Conservation (phyloP, 179 eudicot genomes). For the Silene noctiflora region DNA sequence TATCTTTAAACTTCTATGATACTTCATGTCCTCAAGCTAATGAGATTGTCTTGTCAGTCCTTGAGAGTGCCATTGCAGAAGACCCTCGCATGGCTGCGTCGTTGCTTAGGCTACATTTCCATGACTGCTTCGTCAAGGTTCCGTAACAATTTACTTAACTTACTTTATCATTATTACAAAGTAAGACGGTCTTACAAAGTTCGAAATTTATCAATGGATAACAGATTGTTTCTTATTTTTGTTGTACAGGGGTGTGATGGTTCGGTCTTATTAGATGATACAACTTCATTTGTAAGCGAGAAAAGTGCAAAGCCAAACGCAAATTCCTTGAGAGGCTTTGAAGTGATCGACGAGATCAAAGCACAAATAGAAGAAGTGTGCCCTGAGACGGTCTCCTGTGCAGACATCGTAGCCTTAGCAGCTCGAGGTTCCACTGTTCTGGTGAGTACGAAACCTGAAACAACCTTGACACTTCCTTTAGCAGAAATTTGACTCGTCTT, state of each 20-base stretch:
- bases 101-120: slow-evolving; percentile 88
- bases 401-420: slow-evolving; percentile 80
- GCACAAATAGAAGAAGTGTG: slow-evolving; percentile 69
- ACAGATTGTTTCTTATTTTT: background rate
- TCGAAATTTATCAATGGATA: background rate
- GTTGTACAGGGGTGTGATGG: slow-evolving; percentile 82
- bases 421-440: slow-evolving; percentile 77
- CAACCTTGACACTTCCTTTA: background rate
- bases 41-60: slow-evolving; percentile 67
- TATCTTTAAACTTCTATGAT: slow-evolving; percentile 54
- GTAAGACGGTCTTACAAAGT: background rate
- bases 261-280: slow-evolving; percentile 69
- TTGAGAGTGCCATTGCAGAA: slow-evolving; percentile 50
- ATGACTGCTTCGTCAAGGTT: slow-evolving; percentile 95
- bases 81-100: slow-evolving; percentile 89
- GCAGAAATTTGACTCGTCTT: too few relatives aligned
- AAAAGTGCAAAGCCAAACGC: slow-evolving; percentile 64
- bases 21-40: slow-evolving; percentile 81
- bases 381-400: slow-evolving; percentile 86
- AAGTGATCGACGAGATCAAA: slow-evolving; percentile 82
- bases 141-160: background rate
- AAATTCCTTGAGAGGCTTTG: slow-evolving; percentile 77
- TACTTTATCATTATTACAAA: too few relatives aligned
- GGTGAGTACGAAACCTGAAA: slow-evolving; percentile 31
- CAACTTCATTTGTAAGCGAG: slow-evolving; percentile 54